Base-by-base conservation (phyloP, 2,329 filamentous ascomycete genomes). In the Trichoderma hamatum region DNA sequence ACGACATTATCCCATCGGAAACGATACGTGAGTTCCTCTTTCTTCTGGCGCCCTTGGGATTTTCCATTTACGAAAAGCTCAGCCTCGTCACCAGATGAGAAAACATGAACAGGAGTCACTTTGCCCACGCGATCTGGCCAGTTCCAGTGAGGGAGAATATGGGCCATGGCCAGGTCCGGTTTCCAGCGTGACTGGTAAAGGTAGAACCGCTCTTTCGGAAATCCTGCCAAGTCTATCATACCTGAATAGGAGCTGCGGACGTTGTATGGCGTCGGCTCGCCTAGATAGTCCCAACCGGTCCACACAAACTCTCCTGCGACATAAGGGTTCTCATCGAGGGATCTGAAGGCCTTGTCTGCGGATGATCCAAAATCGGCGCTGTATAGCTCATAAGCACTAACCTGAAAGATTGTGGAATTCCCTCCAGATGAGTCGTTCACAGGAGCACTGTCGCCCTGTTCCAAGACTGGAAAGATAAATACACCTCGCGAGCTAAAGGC, bases 221-320 rank as follows among this genome's bases (percentile, higher is more conserved):
- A 55, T 19, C 52, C 52, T 1, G 52, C 52, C 19, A 55, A 30
- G 11, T 55, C 52, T n/a, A 55, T 11, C 16, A 55, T 55, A 16
- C 14, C 51, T 28, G 26, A 30, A 16, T 30, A 14, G 16, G 51
- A 54, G 51, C 51, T 54, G 9, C 26, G 21, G 26, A 54, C 24
- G 21, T 30, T 30, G 14, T 54, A 19, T 19, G 13, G 51, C 14
- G 5, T 1, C 13, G 14, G 34, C 11, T 36, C 13, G 1, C 36
- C 14, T 39, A 16, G 28, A n/a, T 55, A 55, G n/a, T 55, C 52
- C 52, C 52, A 55, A 14, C 52, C 52, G n/a, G 52, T 55, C 52
- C 52, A 55, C 4, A 55, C 52, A 55, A 55, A 55, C 52, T 55
- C 52, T 55, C 52, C 52, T 19, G 52, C 52, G 52, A 55, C 52